Evolutionary conservation across 331 rosid species (phyloP).

Genomic region (Acacia concinna): DNA sequence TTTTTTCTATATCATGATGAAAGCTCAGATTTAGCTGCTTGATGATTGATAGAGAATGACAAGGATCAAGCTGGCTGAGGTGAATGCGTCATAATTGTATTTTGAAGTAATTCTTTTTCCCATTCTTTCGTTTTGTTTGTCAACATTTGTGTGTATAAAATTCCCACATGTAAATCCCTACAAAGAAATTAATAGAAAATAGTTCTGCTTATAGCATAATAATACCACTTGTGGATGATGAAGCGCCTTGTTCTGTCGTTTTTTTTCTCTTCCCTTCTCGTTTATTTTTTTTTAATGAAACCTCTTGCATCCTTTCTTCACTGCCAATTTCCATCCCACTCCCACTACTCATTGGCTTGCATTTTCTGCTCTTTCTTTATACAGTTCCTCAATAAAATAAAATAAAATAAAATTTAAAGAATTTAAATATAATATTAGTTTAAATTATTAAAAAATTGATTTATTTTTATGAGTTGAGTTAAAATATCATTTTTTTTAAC

Average conservation of each 20-base stretch:
- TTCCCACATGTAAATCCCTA: slow-evolving; percentile 39
- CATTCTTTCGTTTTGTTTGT: not conserved
- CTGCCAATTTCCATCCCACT: not conserved
- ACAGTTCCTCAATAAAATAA: not conserved
- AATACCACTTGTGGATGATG: not conserved
- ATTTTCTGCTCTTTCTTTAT: not conserved
- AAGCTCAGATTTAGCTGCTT: slow-evolving; percentile 28
- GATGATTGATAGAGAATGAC: not conserved
- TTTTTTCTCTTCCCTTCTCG: too few species aligned
- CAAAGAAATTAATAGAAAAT: slow-evolving; percentile 8
- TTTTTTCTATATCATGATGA: slow-evolving; percentile 16
- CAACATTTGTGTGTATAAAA: not conserved
- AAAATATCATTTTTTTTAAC: not conserved
- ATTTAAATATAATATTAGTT: not conserved
- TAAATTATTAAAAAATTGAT: not conserved
- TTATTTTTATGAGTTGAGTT: not conserved
- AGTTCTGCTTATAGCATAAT: not conserved
- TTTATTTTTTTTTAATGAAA: not conserved
- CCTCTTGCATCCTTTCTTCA: not conserved
- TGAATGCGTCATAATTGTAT: slow-evolving; percentile 11
- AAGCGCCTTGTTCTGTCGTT: too few species aligned
- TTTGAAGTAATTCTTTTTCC: slow-evolving; percentile 16
- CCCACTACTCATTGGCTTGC: not conserved
- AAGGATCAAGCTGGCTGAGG: slow-evolving; percentile 13
- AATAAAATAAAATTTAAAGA: not conserved